Percentiles rank a stretch among this genome's conserved stretches.
Conservation (phyloP, 768 basidiomycete genomes). For the Vararia minispora region DNA sequence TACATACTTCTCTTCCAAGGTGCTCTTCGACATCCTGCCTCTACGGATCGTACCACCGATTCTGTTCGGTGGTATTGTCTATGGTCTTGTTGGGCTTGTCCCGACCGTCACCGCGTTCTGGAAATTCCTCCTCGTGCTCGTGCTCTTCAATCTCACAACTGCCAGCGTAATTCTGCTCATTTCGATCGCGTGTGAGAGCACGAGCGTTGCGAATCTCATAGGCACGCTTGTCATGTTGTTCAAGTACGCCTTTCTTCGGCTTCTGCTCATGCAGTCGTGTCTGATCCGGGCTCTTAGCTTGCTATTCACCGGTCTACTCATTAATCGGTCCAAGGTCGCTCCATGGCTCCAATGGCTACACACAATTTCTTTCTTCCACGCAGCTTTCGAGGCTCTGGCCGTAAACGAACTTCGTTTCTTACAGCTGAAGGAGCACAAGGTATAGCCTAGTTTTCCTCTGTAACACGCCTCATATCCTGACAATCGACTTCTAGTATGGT, state of each 20-base stretch:
- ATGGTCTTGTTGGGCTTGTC: slow-evolving; percentile 90
- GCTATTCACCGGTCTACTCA: slow-evolving; percentile 88
- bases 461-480: background rate
- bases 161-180: slow-evolving; percentile 86
- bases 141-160: slow-evolving; percentile 94
- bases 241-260: slow-evolving; percentile 55
- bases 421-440: slow-evolving; percentile 84
- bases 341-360: slow-evolving; percentile 74
- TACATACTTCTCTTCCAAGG: slow-evolving; percentile 95
- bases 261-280: background rate
- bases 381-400: slow-evolving; percentile 93
- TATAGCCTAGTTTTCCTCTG: slow-evolving; percentile 18
- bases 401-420: slow-evolving; percentile 95
- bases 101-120: slow-evolving; percentile 85
- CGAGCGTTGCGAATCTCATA: slow-evolving; percentile 84
- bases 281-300: slow-evolving; percentile 37
- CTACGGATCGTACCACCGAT: slow-evolving; percentile 91
- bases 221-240: slow-evolving; percentile 96
- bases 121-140: slow-evolving; percentile 96
- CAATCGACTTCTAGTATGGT: slow-evolving; percentile 57
- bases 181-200: slow-evolving; percentile 80
- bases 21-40: slow-evolving; percentile 91
- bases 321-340: slow-evolving; percentile 83
- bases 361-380: slow-evolving; percentile 95
- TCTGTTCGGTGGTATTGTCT: slow-evolving; percentile 92